A percentile compares a stretch with the other conserved stretches of the same genome.
phyloP scores from a whole-genome alignment of 768 basidiomycete species.

The Mrakia gelida region DNA sequence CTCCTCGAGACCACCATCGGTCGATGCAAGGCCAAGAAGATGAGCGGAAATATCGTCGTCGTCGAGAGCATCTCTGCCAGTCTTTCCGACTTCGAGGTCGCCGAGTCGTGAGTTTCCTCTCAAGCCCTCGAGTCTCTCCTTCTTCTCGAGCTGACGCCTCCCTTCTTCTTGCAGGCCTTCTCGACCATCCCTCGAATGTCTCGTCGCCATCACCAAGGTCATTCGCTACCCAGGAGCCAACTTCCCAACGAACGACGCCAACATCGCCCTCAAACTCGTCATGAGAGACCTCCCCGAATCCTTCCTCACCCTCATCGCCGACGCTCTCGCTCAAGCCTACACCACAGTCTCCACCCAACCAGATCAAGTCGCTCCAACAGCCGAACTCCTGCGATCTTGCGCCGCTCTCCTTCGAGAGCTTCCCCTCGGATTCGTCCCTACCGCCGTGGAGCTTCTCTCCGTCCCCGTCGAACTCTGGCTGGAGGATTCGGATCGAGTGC shows the following conservation, averaged over 20 bases:
- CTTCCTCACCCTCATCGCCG: conserved; percentile 22
- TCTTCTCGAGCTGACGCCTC: not conserved
- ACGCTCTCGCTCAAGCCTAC: conserved; percentile 24
- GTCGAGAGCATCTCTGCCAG: conserved; percentile 29
- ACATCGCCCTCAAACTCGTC: conserved; percentile 20
- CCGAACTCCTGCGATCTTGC: conserved; percentile 14
- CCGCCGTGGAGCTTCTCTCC: conserved; percentile 11
- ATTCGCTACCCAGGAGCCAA: conserved; percentile 19
- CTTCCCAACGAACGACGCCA: conserved; percentile 25
- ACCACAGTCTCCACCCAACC: not conserved
- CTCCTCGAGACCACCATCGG: conserved; percentile 27
- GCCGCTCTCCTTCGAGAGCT: conserved; percentile 18
- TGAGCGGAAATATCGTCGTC: conserved; percentile 29
- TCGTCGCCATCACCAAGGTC: conserved; percentile 11
- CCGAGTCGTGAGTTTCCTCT: conserved; percentile 7
- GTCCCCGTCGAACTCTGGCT: conserved; percentile 15
- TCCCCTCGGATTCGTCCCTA: conserved; percentile 22
- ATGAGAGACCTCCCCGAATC: conserved; percentile 29
- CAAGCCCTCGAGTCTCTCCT: too few relatives aligned
- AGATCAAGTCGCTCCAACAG: conserved; percentile 7
- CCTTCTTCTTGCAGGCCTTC: conserved; percentile 12
- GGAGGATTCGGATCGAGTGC: conserved; percentile 13
- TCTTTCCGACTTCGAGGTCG: conserved; percentile 28
- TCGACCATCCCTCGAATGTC: conserved; percentile 15
- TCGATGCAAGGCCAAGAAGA: conserved; percentile 22